These are phyloP conservation scores for Whalleya microplaca DNA, from an alignment of 2,329 filamentous ascomycete species.

Conservation along the genomic window DNA sequence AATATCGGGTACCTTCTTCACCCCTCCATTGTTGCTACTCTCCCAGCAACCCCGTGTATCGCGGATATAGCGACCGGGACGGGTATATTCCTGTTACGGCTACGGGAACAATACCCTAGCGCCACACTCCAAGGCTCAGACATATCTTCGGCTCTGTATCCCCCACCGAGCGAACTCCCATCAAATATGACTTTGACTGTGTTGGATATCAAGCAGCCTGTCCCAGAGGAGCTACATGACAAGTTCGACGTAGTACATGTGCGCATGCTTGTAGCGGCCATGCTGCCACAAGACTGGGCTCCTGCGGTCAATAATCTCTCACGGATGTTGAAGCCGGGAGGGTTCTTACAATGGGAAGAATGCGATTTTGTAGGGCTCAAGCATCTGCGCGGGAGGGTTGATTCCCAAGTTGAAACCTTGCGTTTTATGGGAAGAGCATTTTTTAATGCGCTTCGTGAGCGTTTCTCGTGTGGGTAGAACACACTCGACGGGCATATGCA, in stretches of 20 bases:
- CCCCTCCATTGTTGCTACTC: constrained; percentile 6
- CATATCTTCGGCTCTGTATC: constrained; percentile 14
- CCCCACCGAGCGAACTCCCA: constrained; percentile 1
- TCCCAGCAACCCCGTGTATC: constrained; percentile 9
- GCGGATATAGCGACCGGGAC: constrained; percentile 21
- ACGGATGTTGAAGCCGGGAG: constrained; percentile 17
- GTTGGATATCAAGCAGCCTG: constrained; percentile 11
- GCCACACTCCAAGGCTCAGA: constrained; percentile 17
- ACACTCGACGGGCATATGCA: constrained; percentile 10
- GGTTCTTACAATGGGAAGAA: constrained; percentile 23
- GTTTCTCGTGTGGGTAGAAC: constrained; percentile 14
- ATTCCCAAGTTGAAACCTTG: neutral
- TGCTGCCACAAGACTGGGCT: constrained; percentile 8
- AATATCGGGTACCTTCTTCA: constrained; percentile 20
- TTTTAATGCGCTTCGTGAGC: constrained; percentile 3
- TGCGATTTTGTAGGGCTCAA: constrained; percentile 7
- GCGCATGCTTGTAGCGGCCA: constrained; percentile 7
- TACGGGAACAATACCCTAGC: constrained; percentile 7
- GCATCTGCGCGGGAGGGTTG: neutral
- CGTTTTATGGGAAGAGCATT: neutral
- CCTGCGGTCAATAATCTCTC: constrained; percentile 2
- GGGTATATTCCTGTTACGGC: constrained; percentile 9
- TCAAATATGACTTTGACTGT: constrained; percentile 5
- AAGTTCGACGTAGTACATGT: constrained; percentile 10
- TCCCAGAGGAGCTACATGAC: constrained; percentile 10